Evolutionary conservation across 2,329 filamentous ascomycete species (phyloP).

Genomic region (Cadophora luteo-olivacea): DNA sequence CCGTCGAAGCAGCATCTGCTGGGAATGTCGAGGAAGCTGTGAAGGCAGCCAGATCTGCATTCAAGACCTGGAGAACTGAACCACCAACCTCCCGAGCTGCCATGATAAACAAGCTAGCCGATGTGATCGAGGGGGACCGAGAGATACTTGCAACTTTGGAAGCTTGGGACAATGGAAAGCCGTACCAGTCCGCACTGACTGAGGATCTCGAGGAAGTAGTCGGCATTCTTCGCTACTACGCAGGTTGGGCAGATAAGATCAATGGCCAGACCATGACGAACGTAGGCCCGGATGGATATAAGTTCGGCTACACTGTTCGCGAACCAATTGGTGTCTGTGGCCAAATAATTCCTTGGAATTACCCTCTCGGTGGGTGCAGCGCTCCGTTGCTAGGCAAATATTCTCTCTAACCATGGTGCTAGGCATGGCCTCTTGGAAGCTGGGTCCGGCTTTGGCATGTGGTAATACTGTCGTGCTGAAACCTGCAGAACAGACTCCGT

Average conservation of each 20-base stretch:
- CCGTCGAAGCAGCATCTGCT: slow-evolving; percentile 51
- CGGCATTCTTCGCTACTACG: slow-evolving; percentile 45
- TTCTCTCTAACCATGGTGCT: too few relatives aligned
- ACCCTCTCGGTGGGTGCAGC: too few relatives aligned
- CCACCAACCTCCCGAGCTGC: slow-evolving; percentile 47
- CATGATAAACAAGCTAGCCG: slow-evolving; percentile 53
- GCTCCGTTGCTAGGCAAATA: too few relatives aligned
- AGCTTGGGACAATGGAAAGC: slow-evolving; percentile 54
- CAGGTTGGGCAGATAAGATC: slow-evolving; percentile 50
- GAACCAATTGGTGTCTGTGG: slow-evolving; percentile 55
- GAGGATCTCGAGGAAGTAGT: slow-evolving; percentile 49
- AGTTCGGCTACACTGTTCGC: slow-evolving; percentile 50
- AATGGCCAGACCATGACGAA: slow-evolving; percentile 46
- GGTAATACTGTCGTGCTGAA: slow-evolving; percentile 68
- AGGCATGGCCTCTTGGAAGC: slow-evolving; percentile 57
- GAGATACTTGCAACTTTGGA: slow-evolving; percentile 49
- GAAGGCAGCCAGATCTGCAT: slow-evolving; percentile 51
- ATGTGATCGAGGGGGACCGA: slow-evolving; percentile 49
- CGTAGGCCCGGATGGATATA: slow-evolving; percentile 53
- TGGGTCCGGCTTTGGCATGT: slow-evolving; percentile 64
- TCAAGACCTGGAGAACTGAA: slow-evolving; percentile 53
- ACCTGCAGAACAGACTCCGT: slow-evolving; percentile 66
- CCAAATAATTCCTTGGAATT: slow-evolving; percentile 65
- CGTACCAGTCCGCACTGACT: slow-evolving; percentile 51
- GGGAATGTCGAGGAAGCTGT: slow-evolving; percentile 54